These are phyloP conservation scores for Saturnispora dispora DNA, from an alignment of 805 yeast genomes.

Conservation along the genomic window DNA sequence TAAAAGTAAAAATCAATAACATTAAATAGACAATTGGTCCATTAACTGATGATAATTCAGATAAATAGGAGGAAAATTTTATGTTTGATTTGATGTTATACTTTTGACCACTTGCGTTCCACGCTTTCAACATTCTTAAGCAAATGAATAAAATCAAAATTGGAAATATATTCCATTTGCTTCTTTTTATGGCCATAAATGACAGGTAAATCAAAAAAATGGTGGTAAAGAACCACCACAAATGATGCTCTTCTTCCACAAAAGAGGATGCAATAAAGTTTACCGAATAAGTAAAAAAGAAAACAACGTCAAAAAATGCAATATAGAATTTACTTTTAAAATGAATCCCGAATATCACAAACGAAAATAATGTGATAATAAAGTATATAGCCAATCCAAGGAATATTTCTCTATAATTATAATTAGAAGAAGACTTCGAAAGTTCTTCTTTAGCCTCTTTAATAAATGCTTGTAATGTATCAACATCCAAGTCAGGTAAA, in stretches of 20 bases:
- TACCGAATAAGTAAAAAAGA: slow-evolving; percentile 32
- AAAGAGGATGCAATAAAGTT: slow-evolving; percentile 80
- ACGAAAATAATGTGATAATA: slow-evolving; percentile 25
- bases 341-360: slow-evolving; percentile 17
- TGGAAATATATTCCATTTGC: slow-evolving; percentile 12
- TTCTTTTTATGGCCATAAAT: slow-evolving; percentile 11
- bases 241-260: slow-evolving; percentile 91
- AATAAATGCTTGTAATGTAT: slow-evolving; percentile 29
- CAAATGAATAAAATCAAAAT: slow-evolving; percentile 23
- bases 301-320: slow-evolving; percentile 23
- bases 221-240: slow-evolving; percentile 80
- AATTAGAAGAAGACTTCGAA: slow-evolving; percentile 61
- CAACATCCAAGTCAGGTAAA: slow-evolving; percentile 13
- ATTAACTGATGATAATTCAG: slow-evolving; percentile 12
- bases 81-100: slow-evolving; percentile 39
- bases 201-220: slow-evolving; percentile 22
- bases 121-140: slow-evolving; percentile 59
- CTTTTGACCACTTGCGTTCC: slow-evolving; percentile 91
- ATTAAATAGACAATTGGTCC: slow-evolving; percentile 19
- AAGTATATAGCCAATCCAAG: slow-evolving; percentile 31
- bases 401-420: slow-evolving; percentile 45
- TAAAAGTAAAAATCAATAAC: slow-evolving; percentile 15
- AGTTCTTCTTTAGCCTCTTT: slow-evolving; percentile 39
- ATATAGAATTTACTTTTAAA: slow-evolving; percentile 12
- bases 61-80: slow-evolving; percentile 40